These are phyloP conservation scores for Scleroderma citrinum DNA, from an alignment of 768 basidiomycete genomes.

Conservation along the genomic window DNA sequence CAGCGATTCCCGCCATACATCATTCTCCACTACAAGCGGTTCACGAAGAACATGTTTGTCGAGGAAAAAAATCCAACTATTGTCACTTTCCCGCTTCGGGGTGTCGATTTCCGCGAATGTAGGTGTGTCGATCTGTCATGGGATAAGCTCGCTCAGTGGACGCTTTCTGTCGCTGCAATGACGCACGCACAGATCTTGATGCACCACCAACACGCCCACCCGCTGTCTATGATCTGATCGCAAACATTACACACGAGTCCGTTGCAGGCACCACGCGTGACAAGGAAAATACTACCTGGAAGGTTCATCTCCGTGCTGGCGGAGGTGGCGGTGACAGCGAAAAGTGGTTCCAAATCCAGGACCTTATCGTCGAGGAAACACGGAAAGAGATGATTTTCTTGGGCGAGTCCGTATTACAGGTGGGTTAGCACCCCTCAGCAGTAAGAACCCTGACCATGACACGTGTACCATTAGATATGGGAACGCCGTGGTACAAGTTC, in stretches of 20 bases:
- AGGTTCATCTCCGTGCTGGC: constrained; percentile 76
- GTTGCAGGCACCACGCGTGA: constrained; percentile 93
- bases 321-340: constrained; percentile 77
- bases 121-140: constrained; percentile 32
- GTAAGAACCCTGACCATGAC: constrained; percentile 9
- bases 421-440: constrained; percentile 24
- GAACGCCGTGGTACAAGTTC: constrained; percentile 39
- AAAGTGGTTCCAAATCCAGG: constrained; percentile 96
- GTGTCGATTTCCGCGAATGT: constrained; percentile 92
- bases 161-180: constrained; percentile 3
- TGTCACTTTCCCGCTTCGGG: constrained; percentile 92
- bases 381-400: constrained; percentile 97
- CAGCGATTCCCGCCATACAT: constrained; percentile 87
- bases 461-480: constrained; percentile 46
- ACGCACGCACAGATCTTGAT: constrained; percentile 62
- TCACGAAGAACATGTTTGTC: constrained; percentile 93
- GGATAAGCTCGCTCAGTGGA: constrained; percentile 15
- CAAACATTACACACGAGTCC: constrained; percentile 93
- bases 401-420: constrained; percentile 95
- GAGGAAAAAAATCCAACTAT: constrained; percentile 99
- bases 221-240: constrained; percentile 87
- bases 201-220: constrained; percentile 51
- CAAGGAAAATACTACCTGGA: constrained; percentile 90
- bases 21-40: constrained; percentile 92
- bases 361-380: constrained; percentile 94